These are phyloP conservation scores for Phytopythium delawarense DNA, from an alignment of 352 stramenopile genomes.

Conservation along the genomic window DNA sequence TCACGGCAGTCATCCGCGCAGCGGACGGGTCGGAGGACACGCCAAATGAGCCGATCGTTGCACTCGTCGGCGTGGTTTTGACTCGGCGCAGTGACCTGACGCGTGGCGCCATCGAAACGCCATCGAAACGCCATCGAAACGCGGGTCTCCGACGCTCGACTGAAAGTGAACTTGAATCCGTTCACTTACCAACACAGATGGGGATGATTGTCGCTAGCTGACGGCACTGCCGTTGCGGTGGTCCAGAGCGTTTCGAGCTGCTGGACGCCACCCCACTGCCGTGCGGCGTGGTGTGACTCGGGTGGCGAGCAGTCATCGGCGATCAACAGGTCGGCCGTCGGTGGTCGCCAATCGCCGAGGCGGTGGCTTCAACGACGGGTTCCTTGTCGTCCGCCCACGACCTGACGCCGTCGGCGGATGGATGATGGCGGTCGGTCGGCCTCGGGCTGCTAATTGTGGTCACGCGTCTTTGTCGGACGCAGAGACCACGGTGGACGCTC, in stretches of 20 bases:
- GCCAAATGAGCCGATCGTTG: neutral
- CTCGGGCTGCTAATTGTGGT: too few relatives aligned
- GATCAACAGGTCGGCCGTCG: neutral
- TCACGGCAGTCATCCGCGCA: neutral
- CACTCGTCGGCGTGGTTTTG: neutral
- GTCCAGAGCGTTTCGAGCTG: neutral
- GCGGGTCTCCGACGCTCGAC: neutral
- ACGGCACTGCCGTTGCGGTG: neutral
- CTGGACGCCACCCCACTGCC: neutral
- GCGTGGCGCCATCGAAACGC: too few relatives aligned
- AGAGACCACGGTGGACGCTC: neutral
- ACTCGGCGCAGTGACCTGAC: neutral
- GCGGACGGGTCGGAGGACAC: too few relatives aligned
- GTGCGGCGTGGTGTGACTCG: neutral
- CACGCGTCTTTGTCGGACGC: neutral
- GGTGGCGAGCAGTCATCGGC: neutral
- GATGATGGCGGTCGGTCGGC: too few relatives aligned
- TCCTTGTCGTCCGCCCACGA: too few relatives aligned
- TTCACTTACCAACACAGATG: too few relatives aligned
- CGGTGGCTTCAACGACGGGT: neutral
- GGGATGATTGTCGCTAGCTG: too few relatives aligned
- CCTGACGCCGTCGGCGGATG: too few relatives aligned
- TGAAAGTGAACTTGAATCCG: too few relatives aligned
- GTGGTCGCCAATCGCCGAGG: neutral
- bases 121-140: neutral